A percentile compares a stretch with the other conserved stretches of the same genome.
These are phyloP conservation scores for Hordeum marinum DNA, from an alignment of 176 grass and related monocot species.

Conservation along the genomic window DNA sequence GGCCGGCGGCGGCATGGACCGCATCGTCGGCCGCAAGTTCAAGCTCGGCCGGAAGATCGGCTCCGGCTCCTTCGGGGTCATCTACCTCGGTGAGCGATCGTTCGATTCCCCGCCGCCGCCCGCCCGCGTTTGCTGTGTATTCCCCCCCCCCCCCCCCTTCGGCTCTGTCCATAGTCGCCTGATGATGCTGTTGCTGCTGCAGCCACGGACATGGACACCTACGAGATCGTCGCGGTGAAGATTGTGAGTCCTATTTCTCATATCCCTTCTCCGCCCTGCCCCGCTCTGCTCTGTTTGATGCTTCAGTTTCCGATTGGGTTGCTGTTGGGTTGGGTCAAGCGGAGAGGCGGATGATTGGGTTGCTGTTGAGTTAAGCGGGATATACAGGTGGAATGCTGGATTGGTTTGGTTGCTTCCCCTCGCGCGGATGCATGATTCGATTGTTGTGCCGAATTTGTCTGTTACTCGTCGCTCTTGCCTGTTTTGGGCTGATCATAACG, in stretches of 20 bases:
- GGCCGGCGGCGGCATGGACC: constrained; percentile 50
- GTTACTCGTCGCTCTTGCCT: neutral
- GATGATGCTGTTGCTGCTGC: neutral
- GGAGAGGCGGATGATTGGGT: neutral
- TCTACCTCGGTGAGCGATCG: constrained; percentile 68
- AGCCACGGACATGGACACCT: constrained; percentile 90
- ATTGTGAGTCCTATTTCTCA: constrained; percentile 49
- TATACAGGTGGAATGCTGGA: neutral
- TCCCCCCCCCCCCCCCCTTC: too few species aligned
- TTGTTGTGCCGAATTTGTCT: neutral
- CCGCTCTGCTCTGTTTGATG: neutral
- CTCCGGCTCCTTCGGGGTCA: constrained; percentile 89
- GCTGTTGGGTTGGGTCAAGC: neutral
- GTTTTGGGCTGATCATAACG: neutral
- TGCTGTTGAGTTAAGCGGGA: neutral
- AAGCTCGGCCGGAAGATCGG: constrained; percentile 96
- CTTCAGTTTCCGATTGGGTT: neutral
- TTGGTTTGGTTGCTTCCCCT: neutral
- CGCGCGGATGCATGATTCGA: neutral
- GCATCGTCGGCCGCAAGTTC: constrained; percentile 73
- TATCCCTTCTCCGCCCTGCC: neutral
- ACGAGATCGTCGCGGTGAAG: constrained; percentile 96
- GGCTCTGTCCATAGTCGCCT: neutral
- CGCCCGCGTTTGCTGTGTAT: neutral
- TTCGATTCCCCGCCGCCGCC: neutral